Conservation (phyloP, 345 rosid species). For the Brassica incana region DNA sequence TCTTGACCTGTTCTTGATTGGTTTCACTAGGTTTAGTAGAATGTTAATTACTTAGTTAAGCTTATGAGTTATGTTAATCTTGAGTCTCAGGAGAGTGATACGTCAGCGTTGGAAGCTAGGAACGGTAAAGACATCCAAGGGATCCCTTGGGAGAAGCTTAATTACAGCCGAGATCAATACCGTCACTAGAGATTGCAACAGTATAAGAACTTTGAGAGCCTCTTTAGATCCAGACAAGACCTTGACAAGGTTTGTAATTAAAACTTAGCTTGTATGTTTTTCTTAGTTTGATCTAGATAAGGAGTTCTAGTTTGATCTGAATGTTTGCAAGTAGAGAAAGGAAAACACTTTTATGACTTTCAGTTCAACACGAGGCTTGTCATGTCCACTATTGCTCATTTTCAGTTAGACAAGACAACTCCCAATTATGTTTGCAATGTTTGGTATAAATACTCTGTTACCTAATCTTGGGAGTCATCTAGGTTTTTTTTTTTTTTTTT, state of each 20-base stretch:
- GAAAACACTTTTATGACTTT: slow-evolving; percentile 67
- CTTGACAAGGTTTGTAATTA: slow-evolving; percentile 50
- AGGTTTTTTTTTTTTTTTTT: not conserved
- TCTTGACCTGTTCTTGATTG: too few relatives aligned
- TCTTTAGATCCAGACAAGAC: slow-evolving; percentile 53
- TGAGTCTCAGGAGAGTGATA: slow-evolving; percentile 62
- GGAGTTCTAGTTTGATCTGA: slow-evolving; percentile 48
- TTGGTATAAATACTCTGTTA: slow-evolving; percentile 5
- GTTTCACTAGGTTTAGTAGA: not conserved
- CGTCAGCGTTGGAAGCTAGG: slow-evolving; percentile 78
- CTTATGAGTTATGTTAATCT: not conserved
- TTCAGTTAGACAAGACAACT: slow-evolving; percentile 69
- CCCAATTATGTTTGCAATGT: not conserved
- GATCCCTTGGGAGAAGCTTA: slow-evolving; percentile 89
- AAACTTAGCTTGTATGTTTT: not conserved
- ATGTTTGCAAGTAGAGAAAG: slow-evolving; percentile 72
- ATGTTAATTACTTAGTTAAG: not conserved
- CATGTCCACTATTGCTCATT: slow-evolving; percentile 82
- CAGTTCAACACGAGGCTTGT: slow-evolving; percentile 91
- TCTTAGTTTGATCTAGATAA: not conserved
- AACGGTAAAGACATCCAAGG: slow-evolving; percentile 94
- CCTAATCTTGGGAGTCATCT: not conserved
- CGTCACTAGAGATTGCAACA: slow-evolving; percentile 68
- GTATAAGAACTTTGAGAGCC: slow-evolving; percentile 75
- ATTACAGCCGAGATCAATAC: slow-evolving; percentile 65